Percentiles rank a stretch among this genome's conserved stretches.
Conservation (phyloP, 495 filamentous ascomycete species). For the Aspergillus baeticus region DNA sequence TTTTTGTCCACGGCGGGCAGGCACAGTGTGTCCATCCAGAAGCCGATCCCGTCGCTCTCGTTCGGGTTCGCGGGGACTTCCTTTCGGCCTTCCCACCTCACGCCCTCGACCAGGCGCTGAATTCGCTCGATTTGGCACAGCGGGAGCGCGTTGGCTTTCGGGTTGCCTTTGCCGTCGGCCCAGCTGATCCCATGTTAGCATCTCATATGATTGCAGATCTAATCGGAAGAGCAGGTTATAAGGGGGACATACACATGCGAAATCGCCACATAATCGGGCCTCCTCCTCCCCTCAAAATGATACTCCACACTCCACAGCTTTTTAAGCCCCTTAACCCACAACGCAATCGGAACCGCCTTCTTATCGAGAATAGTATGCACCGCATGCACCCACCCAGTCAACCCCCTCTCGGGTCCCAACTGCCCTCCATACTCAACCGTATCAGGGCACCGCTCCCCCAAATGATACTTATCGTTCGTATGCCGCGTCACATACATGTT, state of each 20-base stretch:
- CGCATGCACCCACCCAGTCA: constrained; percentile 1
- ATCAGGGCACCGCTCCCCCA: background rate
- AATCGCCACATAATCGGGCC: constrained; percentile 8
- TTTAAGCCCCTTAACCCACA: background rate
- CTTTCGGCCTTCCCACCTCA: constrained; percentile 8
- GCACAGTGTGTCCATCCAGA: constrained; percentile 14
- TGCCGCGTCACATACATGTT: background rate
- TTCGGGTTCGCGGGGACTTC: background rate
- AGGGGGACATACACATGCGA: constrained; percentile 8
- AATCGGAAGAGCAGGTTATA: background rate
- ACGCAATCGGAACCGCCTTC: constrained; percentile 4
- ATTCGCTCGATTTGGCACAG: constrained; percentile 10
- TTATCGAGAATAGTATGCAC: background rate
- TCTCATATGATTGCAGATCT: background rate
- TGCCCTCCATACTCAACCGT: background rate
- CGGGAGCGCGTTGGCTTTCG: constrained; percentile 1
- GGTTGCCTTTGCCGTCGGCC: constrained; percentile 11
- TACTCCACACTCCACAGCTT: constrained; percentile 1
- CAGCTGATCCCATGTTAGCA: too few species aligned
- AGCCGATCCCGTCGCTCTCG: constrained; percentile 1
- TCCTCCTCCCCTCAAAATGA: background rate
- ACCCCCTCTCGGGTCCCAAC: constrained; percentile 2
- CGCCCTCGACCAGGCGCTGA: constrained; percentile 2
- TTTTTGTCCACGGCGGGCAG: background rate
- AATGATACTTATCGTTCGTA: background rate